Percentiles rank a stretch among this genome's conserved stretches.
Evolutionary conservation across 805 yeast genomes (phyloP).

Genomic region (Yamadazyma kitorensis): DNA sequence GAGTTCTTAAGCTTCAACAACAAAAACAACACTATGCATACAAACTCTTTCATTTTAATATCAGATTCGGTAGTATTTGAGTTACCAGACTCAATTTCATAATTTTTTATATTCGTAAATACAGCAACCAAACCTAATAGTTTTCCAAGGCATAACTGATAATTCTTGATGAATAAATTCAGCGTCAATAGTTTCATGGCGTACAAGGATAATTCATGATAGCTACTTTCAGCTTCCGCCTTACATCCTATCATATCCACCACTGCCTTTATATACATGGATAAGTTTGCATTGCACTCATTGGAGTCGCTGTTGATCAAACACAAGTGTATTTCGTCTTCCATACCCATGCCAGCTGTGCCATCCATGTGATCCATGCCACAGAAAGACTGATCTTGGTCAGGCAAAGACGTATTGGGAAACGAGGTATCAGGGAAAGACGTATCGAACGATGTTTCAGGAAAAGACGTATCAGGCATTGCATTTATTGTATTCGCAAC

Average conservation of each 20-base stretch:
- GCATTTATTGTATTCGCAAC: no score
- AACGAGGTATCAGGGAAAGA: constrained; percentile 4
- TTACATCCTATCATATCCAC: constrained; percentile 23
- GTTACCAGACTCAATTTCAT: constrained; percentile 3
- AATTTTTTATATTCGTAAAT: constrained; percentile 18
- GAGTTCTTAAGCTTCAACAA: constrained; percentile 30
- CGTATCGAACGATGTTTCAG: background rate
- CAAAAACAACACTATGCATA: constrained; percentile 32
- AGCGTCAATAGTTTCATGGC: constrained; percentile 35
- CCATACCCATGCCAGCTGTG: constrained; percentile 2
- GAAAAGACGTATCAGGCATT: no score
- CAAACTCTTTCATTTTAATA: constrained; percentile 27
- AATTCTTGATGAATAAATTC: constrained; percentile 39
- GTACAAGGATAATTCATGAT: constrained; percentile 29
- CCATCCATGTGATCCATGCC: background rate
- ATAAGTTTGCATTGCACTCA: constrained; percentile 39
- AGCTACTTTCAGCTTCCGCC: constrained; percentile 13
- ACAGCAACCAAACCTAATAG: constrained; percentile 30
- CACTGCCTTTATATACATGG: constrained; percentile 29
- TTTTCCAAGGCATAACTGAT: constrained; percentile 35
- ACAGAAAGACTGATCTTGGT: no score
- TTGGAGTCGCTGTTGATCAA: constrained; percentile 36
- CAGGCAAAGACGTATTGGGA: no score
- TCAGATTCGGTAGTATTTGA: constrained; percentile 4
- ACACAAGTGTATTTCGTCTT: constrained; percentile 8